Base-by-base conservation (phyloP, 805 yeast genomes). In the Schwanniomyces yamadae region DNA sequence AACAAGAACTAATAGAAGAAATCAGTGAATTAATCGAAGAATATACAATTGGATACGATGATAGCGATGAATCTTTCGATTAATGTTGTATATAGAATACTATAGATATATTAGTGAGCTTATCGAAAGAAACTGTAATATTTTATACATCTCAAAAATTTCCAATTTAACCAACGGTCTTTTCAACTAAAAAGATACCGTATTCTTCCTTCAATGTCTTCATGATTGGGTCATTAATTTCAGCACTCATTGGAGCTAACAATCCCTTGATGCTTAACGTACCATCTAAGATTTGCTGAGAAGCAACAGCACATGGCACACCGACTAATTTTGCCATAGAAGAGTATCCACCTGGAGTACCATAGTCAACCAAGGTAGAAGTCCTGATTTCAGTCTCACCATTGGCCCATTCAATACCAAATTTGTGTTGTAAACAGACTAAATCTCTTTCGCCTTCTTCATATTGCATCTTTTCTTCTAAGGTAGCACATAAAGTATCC, bases 291-390 rank as follows among this genome's bases (percentile, higher is more conserved):
- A 93, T 84, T 66, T 85, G 83, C 69, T 80, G 79, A 41, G 84
- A 75, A 20, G 98, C 99, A 61, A 93, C 95, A 37, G 96, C 96
- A 70, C 96, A 91, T 49, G 99, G 99, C 46, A 89, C 91, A 73
- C 99, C 99, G 37, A 93, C 99, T 47, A 87, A 78, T 63, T 91
- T 90, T 49, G 99, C 99, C 99, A 93, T 93, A 23, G 98, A 90
- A 26, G 95, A 84, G 81, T 91, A 93, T 42, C 90, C 88, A 44
- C 77, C 70, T 53, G 84, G 84, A 50, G 77, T 81, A 71, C 99
- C 99, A 66, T 86, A 87, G 66, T 89, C 96, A 23, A 90, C 91
- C 59, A 93, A 73, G 41, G 99, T 93, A 14, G 97, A 85, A 40
- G 98, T 90, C 77, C 98, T 89, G 45, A 83, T 77, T 72, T 93